Evolutionary conservation across 1,284 basidiomycete genomes (phyloP).

Genomic region (Trametes versicolor): DNA sequence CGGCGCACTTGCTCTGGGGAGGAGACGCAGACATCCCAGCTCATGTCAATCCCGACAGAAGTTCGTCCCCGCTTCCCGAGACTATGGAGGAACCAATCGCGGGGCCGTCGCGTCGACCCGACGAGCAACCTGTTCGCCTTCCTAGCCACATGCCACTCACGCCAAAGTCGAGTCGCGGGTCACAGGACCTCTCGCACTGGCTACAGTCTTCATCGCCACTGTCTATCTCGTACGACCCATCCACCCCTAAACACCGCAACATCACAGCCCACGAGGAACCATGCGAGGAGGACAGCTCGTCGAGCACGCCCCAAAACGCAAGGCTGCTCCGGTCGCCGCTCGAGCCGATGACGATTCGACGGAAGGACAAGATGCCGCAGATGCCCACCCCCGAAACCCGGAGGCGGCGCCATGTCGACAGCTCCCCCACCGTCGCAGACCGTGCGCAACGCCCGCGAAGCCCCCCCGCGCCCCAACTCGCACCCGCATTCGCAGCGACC

Average conservation of each 20-base stretch:
- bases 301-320: slow-evolving; percentile 12
- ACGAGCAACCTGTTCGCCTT: not conserved
- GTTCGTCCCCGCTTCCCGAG: slow-evolving; percentile 23
- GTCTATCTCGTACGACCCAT: not conserved
- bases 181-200: slow-evolving; percentile 29
- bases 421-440: not conserved
- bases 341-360: slow-evolving; percentile 6
- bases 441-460: not conserved
- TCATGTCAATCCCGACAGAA: slow-evolving; percentile 9
- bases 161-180: slow-evolving; percentile 27
- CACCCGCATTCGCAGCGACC: not conserved
- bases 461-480: not conserved
- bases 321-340: slow-evolving; percentile 17
- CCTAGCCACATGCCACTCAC: slow-evolving; percentile 27
- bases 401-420: slow-evolving; percentile 5
- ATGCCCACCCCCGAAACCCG: slow-evolving; percentile 25
- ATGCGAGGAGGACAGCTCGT: not conserved
- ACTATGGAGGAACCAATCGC: slow-evolving; percentile 11
- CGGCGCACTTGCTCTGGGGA: slow-evolving; percentile 38
- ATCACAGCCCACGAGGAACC: not conserved
- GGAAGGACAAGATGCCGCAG: slow-evolving; percentile 19
- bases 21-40: slow-evolving; percentile 26
- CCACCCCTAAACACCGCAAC: not conserved
- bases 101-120: slow-evolving; percentile 17
- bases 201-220: slow-evolving; percentile 26